Evolutionary conservation across 345 rosid genomes (phyloP).

Genomic region (Hypericum perforatum): DNA sequence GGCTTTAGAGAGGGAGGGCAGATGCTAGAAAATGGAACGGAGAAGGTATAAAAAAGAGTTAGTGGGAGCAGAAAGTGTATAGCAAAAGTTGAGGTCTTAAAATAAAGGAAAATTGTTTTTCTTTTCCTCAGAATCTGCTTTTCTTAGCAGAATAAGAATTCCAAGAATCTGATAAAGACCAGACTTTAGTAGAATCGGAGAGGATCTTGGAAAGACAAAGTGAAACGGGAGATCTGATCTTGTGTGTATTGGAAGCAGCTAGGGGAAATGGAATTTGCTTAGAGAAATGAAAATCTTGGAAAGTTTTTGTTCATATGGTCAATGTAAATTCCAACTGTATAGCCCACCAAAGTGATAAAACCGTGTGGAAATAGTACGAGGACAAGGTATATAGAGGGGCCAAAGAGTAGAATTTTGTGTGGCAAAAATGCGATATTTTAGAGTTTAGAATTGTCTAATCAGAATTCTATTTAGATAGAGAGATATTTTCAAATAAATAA

Average conservation of each 20-base stretch:
- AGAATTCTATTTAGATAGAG: too few relatives aligned
- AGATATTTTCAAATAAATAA: too few relatives aligned
- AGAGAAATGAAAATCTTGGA: too few relatives aligned
- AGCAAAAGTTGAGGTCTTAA: not conserved
- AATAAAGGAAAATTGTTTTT: conserved; percentile 11
- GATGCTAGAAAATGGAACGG: not conserved
- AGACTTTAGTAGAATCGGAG: conserved; percentile 17
- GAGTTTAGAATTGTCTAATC: too few relatives aligned
- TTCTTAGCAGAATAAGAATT: conserved; percentile 14
- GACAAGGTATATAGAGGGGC: too few relatives aligned
- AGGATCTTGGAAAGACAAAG: conserved; percentile 20
- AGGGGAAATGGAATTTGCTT: not conserved
- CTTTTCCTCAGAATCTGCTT: conserved; percentile 22
- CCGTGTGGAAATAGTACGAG: too few relatives aligned
- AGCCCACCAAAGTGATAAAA: too few relatives aligned
- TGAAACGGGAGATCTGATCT: conserved; percentile 12
- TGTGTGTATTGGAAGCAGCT: not conserved
- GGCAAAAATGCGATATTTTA: too few relatives aligned
- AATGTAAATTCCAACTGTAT: not conserved
- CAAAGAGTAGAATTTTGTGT: too few relatives aligned
- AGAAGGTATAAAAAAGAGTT: not conserved
- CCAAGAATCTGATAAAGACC: conserved; percentile 27
- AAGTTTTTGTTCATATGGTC: too few relatives aligned
- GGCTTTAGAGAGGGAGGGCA: not conserved
- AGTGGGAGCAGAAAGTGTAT: not conserved